Conservation (phyloP, 495 filamentous ascomycete species). For the Eremomyces bilateralis region DNA sequence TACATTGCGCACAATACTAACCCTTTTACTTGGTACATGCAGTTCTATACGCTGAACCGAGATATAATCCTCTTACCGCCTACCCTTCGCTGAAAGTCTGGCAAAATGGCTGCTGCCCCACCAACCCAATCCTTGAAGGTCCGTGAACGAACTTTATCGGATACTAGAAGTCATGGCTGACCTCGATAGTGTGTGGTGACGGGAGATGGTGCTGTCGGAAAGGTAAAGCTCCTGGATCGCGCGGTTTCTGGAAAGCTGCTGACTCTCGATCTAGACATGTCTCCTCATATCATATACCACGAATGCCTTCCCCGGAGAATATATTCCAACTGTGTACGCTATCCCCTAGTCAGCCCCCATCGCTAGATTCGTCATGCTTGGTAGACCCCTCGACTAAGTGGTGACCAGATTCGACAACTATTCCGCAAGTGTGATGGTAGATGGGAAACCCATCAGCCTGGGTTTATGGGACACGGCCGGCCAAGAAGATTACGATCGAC, state of each 20-base stretch:
- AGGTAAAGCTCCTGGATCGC: conserved; percentile 30
- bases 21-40: too few relatives aligned
- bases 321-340: conserved; percentile 94
- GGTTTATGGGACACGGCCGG: conserved; percentile 98
- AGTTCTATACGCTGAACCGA: too few relatives aligned
- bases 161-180: conserved; percentile 2
- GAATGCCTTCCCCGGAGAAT: conserved; percentile 97
- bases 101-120: conserved; percentile 45
- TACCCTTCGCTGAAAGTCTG: too few relatives aligned
- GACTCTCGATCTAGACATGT: conserved; percentile 47
- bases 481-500: conserved; percentile 94
- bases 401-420: conserved; percentile 99
- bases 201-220: conserved; percentile 95
- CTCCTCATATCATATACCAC: conserved; percentile 98
- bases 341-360: conserved; percentile 1
- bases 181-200: conserved; percentile 75
- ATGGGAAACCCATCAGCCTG: conserved; percentile 88
- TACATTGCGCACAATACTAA: too few relatives aligned
- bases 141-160: too few relatives aligned
- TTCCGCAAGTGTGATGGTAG: conserved; percentile 95
- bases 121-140: conserved; percentile 61
- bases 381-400: too few relatives aligned
- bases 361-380: not conserved
- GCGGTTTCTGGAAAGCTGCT: not conserved
- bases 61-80: too few relatives aligned